These are phyloP conservation scores for Diaporthe sp. DNA, from an alignment of 2,329 filamentous ascomycete genomes.

Conservation along the genomic window DNA sequence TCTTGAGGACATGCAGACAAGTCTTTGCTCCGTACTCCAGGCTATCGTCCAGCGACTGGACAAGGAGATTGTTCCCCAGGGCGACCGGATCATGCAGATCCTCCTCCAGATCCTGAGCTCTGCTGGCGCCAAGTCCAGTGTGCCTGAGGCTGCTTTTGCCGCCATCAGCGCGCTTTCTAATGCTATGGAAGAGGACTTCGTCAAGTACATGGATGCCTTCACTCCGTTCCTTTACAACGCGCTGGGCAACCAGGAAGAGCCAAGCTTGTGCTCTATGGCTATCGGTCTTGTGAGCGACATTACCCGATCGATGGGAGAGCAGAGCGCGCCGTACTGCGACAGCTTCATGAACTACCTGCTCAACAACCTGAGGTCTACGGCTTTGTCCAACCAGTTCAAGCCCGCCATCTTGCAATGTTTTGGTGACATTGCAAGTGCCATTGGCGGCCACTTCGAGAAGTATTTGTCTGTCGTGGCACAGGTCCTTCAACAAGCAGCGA, in stretches of 20 bases:
- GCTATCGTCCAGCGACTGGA: conserved; percentile 93
- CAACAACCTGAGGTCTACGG: conserved; percentile 87
- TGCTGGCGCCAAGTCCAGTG: conserved; percentile 87
- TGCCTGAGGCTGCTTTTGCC: conserved; percentile 94
- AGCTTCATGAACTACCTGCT: conserved; percentile 98
- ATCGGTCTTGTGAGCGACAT: conserved; percentile 98
- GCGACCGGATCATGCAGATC: conserved; percentile 93
- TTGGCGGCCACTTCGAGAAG: conserved; percentile 90
- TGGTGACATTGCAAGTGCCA: conserved; percentile 96
- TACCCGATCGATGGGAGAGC: conserved; percentile 89
- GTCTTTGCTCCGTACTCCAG: conserved; percentile 90
- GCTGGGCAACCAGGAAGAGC: conserved; percentile 95
- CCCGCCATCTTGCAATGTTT: conserved; percentile 98
- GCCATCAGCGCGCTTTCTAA: conserved; percentile 93
- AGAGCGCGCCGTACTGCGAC: conserved; percentile 95
- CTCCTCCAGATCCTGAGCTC: conserved; percentile 85
- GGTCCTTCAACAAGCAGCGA: conserved; percentile 92
- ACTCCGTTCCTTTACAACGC: conserved; percentile 93
- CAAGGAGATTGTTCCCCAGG: conserved; percentile 89
- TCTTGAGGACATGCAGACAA: conserved; percentile 98
- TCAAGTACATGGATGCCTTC: conserved; percentile 98
- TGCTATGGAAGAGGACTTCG: conserved; percentile 91
- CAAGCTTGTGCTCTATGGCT: conserved; percentile 93
- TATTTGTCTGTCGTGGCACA: conserved; percentile 94
- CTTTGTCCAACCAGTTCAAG: conserved; percentile 96